Base-by-base conservation (phyloP, 148 eudicot species). In the Vaccinium darrowii region DNA sequence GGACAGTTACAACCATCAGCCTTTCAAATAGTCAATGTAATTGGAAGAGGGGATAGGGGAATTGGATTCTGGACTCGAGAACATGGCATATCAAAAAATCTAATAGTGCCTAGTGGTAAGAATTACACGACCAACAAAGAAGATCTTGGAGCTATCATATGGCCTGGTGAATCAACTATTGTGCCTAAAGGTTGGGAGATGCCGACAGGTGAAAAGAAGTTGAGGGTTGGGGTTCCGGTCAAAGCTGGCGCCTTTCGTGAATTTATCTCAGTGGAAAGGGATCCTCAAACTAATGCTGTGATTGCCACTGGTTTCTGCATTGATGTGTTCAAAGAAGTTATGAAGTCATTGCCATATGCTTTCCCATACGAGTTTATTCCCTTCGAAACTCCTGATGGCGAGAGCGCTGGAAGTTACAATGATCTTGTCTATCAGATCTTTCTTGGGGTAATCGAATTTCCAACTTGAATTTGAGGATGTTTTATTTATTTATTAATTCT, bases 161-260 rank as follows among this genome's bases (percentile, higher is more conserved):
- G 97, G 97, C 98, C 98, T 0, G 97, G 98, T 12, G 90, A 88
- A 33, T 58, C 87, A 3, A 58, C 39, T 14, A 15, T 7, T 10
- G 73, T 83, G 15, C 97, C 97, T 1, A 91, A 86, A 90, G 94
- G 93, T 47, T 93, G 97, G 95, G 97, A 91, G 53, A 75, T 88
- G 8, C 90, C 91, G 1, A 89, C 85, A 50, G 72, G 81, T 50
- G 88, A 69, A 27, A 84, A 76, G 43, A 90, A 83, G 86, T 82
- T 93, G 56, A 88, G 50, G 83, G 88, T 91, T 54, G 91, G 88
- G 75, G 89, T 93, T 65, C 92, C 93, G 54, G 84, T 84, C 3
- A 89, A 77, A 72, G 1, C 16, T 27, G 85, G 84, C 25, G 0
- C 47, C 47, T 85, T 86, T n/a, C 12, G 71, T 12, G 89, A 91